phyloP scores from a whole-genome alignment of 116 monocot species.

The Dioscorea cayenensis region DNA sequence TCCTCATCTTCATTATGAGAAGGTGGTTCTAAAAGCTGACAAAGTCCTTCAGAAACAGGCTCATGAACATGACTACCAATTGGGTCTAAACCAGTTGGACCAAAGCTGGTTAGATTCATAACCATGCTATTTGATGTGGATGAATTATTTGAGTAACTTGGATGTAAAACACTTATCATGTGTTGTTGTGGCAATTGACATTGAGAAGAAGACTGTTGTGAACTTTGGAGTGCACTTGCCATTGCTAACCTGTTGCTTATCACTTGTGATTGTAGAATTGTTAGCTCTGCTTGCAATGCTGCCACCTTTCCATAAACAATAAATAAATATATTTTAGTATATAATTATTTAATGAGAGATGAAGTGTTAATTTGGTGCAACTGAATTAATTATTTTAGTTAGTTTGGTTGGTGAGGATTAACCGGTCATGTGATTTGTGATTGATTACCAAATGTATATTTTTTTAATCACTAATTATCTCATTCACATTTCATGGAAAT shows the following conservation, averaged over 20 bases:
- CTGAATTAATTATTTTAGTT: too few relatives aligned
- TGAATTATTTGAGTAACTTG: constrained; percentile 20
- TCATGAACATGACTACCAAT: background rate
- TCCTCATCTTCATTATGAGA: constrained; percentile 13
- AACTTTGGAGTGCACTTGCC: constrained; percentile 9
- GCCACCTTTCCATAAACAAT: constrained; percentile 29
- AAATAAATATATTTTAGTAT: background rate
- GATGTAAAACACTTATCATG: too few relatives aligned
- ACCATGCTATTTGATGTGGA: constrained; percentile 21
- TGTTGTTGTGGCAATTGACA: background rate
- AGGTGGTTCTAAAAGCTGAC: constrained; percentile 13
- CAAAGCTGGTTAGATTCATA: constrained; percentile 7
- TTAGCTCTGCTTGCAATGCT: constrained; percentile 52
- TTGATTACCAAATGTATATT: too few relatives aligned
- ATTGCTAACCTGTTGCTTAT: constrained; percentile 32
- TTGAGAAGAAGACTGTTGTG: constrained; percentile 7
- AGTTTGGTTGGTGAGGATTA: too few relatives aligned
- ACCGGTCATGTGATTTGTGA: too few relatives aligned
- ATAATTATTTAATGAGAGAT: background rate
- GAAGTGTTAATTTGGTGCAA: too few relatives aligned
- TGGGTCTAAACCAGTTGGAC: background rate
- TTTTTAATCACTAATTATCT: too few relatives aligned
- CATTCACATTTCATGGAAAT: too few relatives aligned
- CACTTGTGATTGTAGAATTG: constrained; percentile 40
- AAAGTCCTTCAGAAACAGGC: constrained; percentile 1